A percentile compares a stretch with the other conserved stretches of the same genome.
These are phyloP conservation scores for Kazachstania sp. DNA, from an alignment of 1,139 yeast genomes.

Conservation along the genomic window DNA sequence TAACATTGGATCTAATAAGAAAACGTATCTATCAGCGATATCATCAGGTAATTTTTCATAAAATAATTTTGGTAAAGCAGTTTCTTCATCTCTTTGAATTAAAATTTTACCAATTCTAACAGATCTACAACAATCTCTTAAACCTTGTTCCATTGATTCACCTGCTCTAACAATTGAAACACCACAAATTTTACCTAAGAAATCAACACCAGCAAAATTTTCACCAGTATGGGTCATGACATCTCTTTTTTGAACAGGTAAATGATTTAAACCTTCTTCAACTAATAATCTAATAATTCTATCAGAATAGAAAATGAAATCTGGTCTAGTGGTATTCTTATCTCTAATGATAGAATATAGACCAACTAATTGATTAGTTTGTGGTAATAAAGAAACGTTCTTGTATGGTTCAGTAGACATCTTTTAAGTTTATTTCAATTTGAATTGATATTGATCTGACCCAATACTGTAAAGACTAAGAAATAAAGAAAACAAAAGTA, in stretches of 20 bases:
- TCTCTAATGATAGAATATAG: conserved; percentile 86
- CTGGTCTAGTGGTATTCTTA: conserved; percentile 68
- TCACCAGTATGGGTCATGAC: conserved; percentile 75
- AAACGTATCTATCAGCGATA: conserved; percentile 77
- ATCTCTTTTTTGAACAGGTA: conserved; percentile 64
- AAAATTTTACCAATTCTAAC: conserved; percentile 93
- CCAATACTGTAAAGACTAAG: too few species aligned
- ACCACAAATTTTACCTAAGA: conserved; percentile 91
- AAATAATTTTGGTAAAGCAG: conserved; percentile 67
- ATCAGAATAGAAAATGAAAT: conserved; percentile 90
- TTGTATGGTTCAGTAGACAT: conserved; percentile 30
- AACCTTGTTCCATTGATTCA: conserved; percentile 96
- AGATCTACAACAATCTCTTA: conserved; percentile 93
- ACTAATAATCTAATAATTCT: conserved; percentile 86
- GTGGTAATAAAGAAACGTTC: conserved; percentile 68
- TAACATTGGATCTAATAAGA: conserved; percentile 89
- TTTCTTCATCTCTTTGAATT: conserved; percentile 95
- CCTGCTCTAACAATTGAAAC: conserved; percentile 97
- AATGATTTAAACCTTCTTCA: conserved; percentile 87
- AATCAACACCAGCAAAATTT: conserved; percentile 66
- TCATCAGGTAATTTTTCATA: conserved; percentile 93
- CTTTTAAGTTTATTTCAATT: neutral
- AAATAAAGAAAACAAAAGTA: too few species aligned
- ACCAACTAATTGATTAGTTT: conserved; percentile 82
- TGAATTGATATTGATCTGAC: too few species aligned